Conservation (phyloP, 257 asterid genomes). For the Striga asiatica region DNA sequence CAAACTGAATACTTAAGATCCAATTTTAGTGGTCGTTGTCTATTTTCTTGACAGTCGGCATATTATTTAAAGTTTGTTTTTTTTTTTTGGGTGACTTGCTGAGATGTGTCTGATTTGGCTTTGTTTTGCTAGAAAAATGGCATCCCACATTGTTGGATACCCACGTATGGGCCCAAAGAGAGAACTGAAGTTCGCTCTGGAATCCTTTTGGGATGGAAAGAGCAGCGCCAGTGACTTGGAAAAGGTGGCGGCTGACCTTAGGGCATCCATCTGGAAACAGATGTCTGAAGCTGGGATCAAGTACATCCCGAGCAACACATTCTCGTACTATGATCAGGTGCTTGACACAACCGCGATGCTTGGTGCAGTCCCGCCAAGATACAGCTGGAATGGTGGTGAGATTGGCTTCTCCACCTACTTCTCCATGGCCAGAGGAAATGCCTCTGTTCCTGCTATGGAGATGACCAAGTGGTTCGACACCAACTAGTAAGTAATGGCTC, state of each 20-base stretch:
- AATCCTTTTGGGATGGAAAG: conserved; percentile 53
- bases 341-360: conserved; percentile 89
- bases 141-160: conserved; percentile 87
- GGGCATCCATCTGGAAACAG: conserved; percentile 62
- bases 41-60: no score
- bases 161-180: conserved; percentile 99
- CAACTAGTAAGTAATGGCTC: conserved; percentile 70
- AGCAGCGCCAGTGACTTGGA: conserved; percentile 62
- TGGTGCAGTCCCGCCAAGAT: conserved; percentile 87
- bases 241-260: conserved; percentile 70
- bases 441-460: conserved; percentile 97
- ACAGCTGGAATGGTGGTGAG: conserved; percentile 88
- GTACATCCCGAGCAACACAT: conserved; percentile 92
- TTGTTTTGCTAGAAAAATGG: conserved; percentile 49
- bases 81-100: neutral
- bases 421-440: conserved; percentile 99
- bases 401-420: conserved; percentile 74
- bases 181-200: conserved; percentile 85
- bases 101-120: conserved; percentile 7
- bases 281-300: conserved; percentile 42
- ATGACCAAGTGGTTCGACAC: conserved; percentile 99
- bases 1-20: no score
- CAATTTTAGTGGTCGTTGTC: no score
- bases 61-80: no score
- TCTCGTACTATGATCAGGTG: conserved; percentile 81